A percentile compares a stretch with the other conserved stretches of the same genome.
phyloP scores from a whole-genome alignment of 139 green algal genomes.

The Parachlorella kessleri region DNA sequence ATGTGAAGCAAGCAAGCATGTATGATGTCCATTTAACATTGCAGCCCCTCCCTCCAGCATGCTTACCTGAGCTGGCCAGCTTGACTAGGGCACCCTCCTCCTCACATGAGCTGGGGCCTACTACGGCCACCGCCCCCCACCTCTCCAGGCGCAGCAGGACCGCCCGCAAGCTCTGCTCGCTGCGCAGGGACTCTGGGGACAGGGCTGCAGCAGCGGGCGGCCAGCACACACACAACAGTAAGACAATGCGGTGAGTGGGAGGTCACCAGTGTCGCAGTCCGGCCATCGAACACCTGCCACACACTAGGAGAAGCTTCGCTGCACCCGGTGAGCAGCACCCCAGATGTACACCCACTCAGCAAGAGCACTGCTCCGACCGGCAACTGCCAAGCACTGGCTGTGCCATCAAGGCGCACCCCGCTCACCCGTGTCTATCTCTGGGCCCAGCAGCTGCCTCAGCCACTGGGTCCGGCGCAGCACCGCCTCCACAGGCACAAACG shows the following conservation, averaged over 20 bases:
- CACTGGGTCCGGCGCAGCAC: conserved; percentile 50
- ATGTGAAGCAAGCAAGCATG: too few species aligned
- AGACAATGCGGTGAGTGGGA: too few species aligned
- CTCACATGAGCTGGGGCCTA: too few species aligned
- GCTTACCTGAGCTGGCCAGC: not conserved
- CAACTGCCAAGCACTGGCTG: too few species aligned
- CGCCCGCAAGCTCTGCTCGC: not conserved
- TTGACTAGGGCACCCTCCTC: not conserved
- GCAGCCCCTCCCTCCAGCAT: not conserved
- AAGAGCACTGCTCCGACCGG: too few species aligned
- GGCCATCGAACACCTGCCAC: too few species aligned
- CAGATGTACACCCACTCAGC: too few species aligned
- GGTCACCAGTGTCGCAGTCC: too few species aligned
- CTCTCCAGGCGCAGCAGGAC: conserved; percentile 3
- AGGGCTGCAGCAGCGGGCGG: conserved; percentile 1
- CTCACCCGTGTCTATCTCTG: conserved; percentile 14
- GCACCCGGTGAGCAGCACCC: too few species aligned
- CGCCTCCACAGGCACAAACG: not conserved
- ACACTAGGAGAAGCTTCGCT: too few species aligned
- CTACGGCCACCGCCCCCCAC: not conserved
- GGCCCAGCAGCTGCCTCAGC: conserved; percentile 39
- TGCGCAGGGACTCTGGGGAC: not conserved
- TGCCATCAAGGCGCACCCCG: too few species aligned
- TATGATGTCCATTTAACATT: not conserved
- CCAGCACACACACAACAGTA: too few species aligned